Evolutionary conservation across 306 rosid species (phyloP).

Genomic region (Luffa acutangula): DNA sequence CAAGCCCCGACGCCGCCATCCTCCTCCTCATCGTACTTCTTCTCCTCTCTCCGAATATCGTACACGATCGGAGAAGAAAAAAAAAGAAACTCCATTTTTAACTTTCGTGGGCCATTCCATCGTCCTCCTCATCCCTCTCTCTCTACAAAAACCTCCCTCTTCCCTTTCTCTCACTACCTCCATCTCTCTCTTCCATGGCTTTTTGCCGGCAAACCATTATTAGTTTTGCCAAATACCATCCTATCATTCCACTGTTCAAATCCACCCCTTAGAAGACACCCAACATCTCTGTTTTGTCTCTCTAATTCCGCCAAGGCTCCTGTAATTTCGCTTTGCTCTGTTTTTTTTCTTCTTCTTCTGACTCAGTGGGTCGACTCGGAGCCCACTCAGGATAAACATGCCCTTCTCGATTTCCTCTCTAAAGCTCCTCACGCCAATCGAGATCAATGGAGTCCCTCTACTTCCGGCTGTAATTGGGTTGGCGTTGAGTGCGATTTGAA

Average conservation of each 20-base stretch:
- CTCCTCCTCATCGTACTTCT: too few species aligned
- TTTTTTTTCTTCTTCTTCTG: too few species aligned
- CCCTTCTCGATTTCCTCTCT: conserved; percentile 63
- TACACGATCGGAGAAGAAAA: too few species aligned
- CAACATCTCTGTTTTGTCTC: too few species aligned
- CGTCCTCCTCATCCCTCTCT: neutral
- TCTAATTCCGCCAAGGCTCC: too few species aligned
- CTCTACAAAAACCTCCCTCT: neutral
- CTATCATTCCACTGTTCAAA: neutral
- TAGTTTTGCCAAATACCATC: neutral
- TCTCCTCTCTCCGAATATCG: too few species aligned
- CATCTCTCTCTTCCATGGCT: conserved; percentile 1
- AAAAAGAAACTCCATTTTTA: too few species aligned
- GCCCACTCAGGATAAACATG: conserved; percentile 77
- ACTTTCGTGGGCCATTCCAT: conserved; percentile 8
- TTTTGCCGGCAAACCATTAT: conserved; percentile 1
- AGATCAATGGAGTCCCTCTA: conserved; percentile 61
- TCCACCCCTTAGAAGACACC: too few species aligned
- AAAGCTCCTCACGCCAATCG: conserved; percentile 57
- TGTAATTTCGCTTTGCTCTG: too few species aligned
- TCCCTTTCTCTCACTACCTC: neutral
- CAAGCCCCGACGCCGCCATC: too few species aligned
- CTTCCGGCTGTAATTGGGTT: conserved; percentile 72
- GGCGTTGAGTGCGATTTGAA: conserved; percentile 54
- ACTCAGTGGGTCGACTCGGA: conserved; percentile 40